Conservation (phyloP, 2,329 filamentous ascomycete species). For the Ceratocystis papillata region DNA sequence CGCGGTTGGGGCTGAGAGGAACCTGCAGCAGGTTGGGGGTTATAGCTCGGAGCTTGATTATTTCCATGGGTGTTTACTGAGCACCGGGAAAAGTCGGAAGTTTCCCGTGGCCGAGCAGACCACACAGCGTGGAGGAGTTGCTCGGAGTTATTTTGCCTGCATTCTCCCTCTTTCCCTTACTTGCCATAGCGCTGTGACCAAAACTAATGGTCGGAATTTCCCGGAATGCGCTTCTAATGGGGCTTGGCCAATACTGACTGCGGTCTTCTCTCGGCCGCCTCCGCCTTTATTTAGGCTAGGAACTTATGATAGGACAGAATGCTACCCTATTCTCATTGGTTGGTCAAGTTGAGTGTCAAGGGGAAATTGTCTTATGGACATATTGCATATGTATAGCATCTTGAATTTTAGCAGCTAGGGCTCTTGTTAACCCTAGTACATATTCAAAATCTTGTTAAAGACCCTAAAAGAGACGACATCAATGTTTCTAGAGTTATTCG, state of each 20-base stretch:
- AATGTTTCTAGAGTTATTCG: too few species aligned
- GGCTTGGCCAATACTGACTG: background rate
- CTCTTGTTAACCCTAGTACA: too few species aligned
- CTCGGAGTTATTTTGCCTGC: background rate
- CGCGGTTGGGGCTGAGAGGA: slow-evolving; percentile 12
- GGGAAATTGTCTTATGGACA: background rate
- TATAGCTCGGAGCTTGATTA: background rate
- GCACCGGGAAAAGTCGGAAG: slow-evolving; percentile 3
- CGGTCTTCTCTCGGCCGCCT: slow-evolving; percentile 11
- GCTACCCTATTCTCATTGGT: background rate
- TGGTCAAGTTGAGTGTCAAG: slow-evolving; percentile 1
- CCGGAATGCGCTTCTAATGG: background rate
- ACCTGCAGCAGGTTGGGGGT: background rate
- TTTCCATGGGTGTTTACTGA: background rate
- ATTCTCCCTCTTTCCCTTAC: background rate
- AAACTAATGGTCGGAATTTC: background rate
- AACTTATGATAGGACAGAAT: slow-evolving; percentile 5
- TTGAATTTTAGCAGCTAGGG: too few species aligned
- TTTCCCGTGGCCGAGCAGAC: background rate
- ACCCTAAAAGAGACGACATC: too few species aligned
- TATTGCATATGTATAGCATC: background rate
- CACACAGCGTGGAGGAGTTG: background rate
- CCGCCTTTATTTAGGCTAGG: background rate
- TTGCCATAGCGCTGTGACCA: background rate
- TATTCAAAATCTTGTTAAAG: too few species aligned